These are phyloP conservation scores for Guadua angustifolia DNA, from an alignment of 176 grass and related monocot genomes.

Conservation along the genomic window DNA sequence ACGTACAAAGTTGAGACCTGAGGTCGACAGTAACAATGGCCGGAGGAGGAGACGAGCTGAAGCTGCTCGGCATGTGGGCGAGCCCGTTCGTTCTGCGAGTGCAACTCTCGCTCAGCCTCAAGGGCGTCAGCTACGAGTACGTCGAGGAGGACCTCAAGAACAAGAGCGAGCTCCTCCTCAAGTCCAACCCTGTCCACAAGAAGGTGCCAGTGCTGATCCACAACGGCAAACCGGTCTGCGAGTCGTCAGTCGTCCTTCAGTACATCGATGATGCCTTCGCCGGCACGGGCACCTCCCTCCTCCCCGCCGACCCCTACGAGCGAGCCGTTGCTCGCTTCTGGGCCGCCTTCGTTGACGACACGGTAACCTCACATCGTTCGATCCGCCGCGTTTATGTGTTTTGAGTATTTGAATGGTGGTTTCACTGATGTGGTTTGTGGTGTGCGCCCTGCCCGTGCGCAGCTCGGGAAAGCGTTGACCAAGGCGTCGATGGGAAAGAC, in stretches of 20 bases:
- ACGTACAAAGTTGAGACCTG: too few species aligned
- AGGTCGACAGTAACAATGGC: too few species aligned
- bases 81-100: conserved; percentile 41
- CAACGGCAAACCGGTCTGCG: conserved; percentile 44
- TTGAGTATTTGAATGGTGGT: background rate
- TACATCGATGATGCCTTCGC: conserved; percentile 68
- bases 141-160: conserved; percentile 43
- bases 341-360: conserved; percentile 55
- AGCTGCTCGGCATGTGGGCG: conserved; percentile 46
- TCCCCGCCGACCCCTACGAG: conserved; percentile 40
- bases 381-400: background rate
- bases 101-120: conserved; percentile 53
- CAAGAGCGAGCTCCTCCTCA: conserved; percentile 64
- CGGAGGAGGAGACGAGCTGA: conserved; percentile 38
- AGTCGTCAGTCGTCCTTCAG: conserved; percentile 60
- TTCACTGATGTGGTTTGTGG: background rate
- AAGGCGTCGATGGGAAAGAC: conserved; percentile 13
- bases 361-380: conserved; percentile 16
- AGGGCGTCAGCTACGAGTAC: conserved; percentile 54
- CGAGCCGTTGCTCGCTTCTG: conserved; percentile 44
- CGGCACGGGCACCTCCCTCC: conserved; percentile 26
- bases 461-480: conserved; percentile 13
- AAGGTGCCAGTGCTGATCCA: conserved; percentile 69
- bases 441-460: background rate
- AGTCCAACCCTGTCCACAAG: conserved; percentile 60